A percentile compares a stretch with the other conserved stretches of the same genome.
phyloP scores from a whole-genome alignment of 2,329 filamentous ascomycete species.

The Fusarium metavorans region DNA sequence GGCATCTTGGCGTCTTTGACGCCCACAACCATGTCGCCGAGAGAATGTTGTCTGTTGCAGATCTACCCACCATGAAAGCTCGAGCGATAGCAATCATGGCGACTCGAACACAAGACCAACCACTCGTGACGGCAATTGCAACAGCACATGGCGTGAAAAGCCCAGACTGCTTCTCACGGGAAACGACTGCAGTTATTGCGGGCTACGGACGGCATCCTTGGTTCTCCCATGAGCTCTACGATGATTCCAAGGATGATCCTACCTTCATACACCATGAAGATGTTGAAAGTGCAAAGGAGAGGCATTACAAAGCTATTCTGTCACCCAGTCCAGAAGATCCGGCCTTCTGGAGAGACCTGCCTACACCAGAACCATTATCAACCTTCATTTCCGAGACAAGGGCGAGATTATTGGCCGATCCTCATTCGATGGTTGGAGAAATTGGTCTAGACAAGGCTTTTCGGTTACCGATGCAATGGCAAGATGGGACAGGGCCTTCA shows the following conservation, averaged over 20 bases:
- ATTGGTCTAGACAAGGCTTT: constrained; percentile 80
- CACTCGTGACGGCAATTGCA: constrained; percentile 16
- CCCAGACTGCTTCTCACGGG: neutral
- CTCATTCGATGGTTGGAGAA: constrained; percentile 76
- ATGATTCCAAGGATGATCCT: constrained; percentile 4
- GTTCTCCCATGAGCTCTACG: constrained; percentile 42
- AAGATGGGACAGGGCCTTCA: constrained; percentile 43
- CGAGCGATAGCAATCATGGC: constrained; percentile 36
- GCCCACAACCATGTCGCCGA: constrained; percentile 42
- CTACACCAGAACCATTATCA: constrained; percentile 69
- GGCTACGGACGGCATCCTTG: constrained; percentile 43
- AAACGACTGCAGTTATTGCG: constrained; percentile 21
- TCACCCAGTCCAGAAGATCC: constrained; percentile 28
- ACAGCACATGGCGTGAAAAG: constrained; percentile 5
- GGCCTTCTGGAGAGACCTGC: constrained; percentile 55
- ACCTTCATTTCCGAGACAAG: constrained; percentile 67
- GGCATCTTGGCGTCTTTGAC: constrained; percentile 50
- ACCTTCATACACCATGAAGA: constrained; percentile 10
- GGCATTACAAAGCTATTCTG: constrained; percentile 34
- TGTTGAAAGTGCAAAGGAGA: constrained; percentile 17
- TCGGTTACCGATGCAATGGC: constrained; percentile 72
- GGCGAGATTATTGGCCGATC: constrained; percentile 65
- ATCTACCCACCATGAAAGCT: constrained; percentile 30
- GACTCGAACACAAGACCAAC: constrained; percentile 40
- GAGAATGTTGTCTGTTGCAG: neutral